phyloP scores from a whole-genome alignment of 805 yeast genomes.

The Yarrowia porcina region DNA sequence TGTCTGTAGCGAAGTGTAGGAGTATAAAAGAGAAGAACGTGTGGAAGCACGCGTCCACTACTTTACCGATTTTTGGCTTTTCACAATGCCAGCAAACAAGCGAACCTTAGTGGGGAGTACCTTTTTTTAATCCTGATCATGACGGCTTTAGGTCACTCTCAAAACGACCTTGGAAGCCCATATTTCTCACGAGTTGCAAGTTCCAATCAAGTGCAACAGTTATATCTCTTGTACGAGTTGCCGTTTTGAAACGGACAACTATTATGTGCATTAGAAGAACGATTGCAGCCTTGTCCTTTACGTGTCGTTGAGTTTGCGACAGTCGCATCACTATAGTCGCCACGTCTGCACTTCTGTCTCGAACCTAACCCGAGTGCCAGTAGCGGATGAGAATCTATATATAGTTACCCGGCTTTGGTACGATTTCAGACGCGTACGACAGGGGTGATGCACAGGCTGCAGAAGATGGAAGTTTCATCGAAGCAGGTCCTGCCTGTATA shows the following conservation, averaged over 20 bases:
- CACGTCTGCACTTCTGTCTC: slow-evolving; percentile 16
- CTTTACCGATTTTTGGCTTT: slow-evolving; percentile 12
- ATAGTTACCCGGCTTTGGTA: slow-evolving; percentile 7
- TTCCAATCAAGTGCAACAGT: not conserved
- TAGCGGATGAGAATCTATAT: not conserved
- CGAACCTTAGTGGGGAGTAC: not conserved
- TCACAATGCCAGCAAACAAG: slow-evolving; percentile 19
- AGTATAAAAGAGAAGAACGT: slow-evolving; percentile 4
- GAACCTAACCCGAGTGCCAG: not conserved
- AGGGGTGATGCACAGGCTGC: slow-evolving; percentile 17
- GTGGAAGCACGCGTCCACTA: slow-evolving; percentile 13
- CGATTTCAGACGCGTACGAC: not conserved
- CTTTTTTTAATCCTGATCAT: not conserved
- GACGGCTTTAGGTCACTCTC: not conserved
- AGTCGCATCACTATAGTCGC: slow-evolving; percentile 2
- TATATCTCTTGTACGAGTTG: no score
- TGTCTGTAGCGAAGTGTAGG: not conserved
- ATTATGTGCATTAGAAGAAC: no score
- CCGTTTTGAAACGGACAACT: no score
- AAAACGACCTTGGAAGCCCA: not conserved
- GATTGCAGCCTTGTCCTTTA: not conserved
- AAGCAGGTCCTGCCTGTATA: not conserved
- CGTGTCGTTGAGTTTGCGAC: not conserved
- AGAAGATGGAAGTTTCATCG: slow-evolving; percentile 1
- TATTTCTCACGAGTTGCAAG: not conserved